Base-by-base conservation (phyloP, 352 stramenopile genomes). In the Pythium brachiatum region DNA sequence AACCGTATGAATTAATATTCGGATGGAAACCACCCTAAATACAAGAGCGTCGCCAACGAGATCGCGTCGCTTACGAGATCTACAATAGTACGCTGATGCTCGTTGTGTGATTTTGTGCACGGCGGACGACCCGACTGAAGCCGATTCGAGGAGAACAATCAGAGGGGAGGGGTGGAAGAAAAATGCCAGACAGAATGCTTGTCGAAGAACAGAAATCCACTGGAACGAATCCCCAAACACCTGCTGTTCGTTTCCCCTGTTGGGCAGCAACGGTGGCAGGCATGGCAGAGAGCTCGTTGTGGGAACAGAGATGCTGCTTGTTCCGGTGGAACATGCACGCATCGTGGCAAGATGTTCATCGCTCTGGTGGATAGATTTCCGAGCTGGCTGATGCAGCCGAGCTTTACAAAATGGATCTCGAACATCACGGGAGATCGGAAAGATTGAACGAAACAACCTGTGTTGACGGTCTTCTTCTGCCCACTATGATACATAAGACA, bases 401-500 rank as follows among this genome's bases (percentile, higher is more conserved):
- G n/a, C n/a, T n/a, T n/a, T 34, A 9, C 5, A 34, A 9, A 34
- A 34, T 34, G 29, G 29, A 5, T 11, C 29, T 34, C n/a, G 29
- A 34, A 9, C 29, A 11, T 34, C 5, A 5, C 5, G 5, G 29
- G 29, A 41, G 34, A 41, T 4, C 13, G 8, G 31, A 34, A n/a
- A 21, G 15, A 23, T 25, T 15, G n/a, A 46, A 46, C 15, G 38
- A 46, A 46, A 46, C 38, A 21, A 46, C 29, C 29, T 11, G 29
- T 46, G 38, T 46, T 46, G 38, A 46, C 38, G 38, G 7, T 46
- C 38, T 46, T 46, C 38, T 46, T 46, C 38, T 46, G n/a, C 38
- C 38, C 38, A 23, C 38, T 46, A 46, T 46, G 38, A 46, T 46
- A 46, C 38, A 46, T 46, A 46, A 25, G 13, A 55, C 48, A 55